Conservation (phyloP, 1,284 basidiomycete genomes). For the Moesziomyces sp. region DNA sequence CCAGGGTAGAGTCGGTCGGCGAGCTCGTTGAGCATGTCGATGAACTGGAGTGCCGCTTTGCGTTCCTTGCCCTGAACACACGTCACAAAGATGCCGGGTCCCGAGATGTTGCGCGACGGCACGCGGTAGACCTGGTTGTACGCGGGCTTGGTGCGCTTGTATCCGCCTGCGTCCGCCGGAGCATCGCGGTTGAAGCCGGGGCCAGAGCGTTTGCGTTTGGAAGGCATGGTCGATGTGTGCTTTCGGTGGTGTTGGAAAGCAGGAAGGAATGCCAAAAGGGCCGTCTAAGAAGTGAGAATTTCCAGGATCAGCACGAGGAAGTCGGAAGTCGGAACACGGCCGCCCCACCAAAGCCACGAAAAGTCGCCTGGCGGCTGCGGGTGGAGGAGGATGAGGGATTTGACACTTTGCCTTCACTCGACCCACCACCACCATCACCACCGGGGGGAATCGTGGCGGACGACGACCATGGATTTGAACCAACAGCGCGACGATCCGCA, state of each 20-base stretch:
- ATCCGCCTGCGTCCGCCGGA: conserved; percentile 1
- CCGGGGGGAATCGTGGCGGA: neutral
- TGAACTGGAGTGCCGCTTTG: conserved; percentile 61
- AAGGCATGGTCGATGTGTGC: conserved; percentile 19
- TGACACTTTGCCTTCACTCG: neutral
- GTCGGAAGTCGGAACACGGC: conserved; percentile 10
- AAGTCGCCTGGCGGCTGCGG: conserved; percentile 1
- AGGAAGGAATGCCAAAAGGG: conserved; percentile 1
- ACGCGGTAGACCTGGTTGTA: conserved; percentile 40
- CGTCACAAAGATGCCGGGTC: conserved; percentile 60
- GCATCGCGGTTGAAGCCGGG: conserved; percentile 38
- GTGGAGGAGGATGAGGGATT: conserved; percentile 1
- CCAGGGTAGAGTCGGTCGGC: conserved; percentile 52
- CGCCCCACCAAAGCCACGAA: conserved; percentile 1
- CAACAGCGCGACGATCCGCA: conserved; percentile 32
- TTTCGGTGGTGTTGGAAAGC: neutral
- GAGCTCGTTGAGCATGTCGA: conserved; percentile 58
- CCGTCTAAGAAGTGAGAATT: no score
- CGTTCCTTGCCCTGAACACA: conserved; percentile 58
- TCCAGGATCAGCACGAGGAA: no score
- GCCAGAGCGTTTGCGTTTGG: conserved; percentile 44
- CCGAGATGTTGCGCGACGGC: conserved; percentile 36
- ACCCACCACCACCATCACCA: neutral
- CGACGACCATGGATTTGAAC: conserved; percentile 20
- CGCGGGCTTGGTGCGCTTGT: conserved; percentile 24